phyloP scores from a whole-genome alignment of 768 basidiomycete species.

The Boletus bicolor region DNA sequence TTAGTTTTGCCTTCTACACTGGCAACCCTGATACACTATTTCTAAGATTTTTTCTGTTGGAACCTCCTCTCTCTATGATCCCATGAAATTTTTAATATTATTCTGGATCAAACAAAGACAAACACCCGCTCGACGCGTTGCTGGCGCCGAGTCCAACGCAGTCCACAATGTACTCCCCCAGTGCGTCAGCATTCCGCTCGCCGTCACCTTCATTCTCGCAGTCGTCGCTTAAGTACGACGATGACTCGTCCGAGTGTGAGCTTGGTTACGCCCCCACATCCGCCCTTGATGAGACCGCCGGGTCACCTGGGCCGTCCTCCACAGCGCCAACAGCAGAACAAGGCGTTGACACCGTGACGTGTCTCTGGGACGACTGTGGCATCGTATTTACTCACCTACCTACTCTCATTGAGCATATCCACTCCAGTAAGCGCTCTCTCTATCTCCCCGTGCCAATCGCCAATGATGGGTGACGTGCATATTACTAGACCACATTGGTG shows the following conservation, averaged over 20 bases:
- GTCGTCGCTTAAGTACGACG: conserved; percentile 27
- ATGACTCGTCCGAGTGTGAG: conserved; percentile 28
- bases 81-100: no score
- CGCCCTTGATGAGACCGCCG: conserved; percentile 15
- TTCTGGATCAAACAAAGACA: conserved; percentile 17
- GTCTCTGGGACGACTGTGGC: conserved; percentile 84
- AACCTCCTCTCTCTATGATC: no score
- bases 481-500: conserved; percentile 69
- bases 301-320: conserved; percentile 23
- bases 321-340: conserved; percentile 18
- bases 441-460: no score
- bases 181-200: conserved; percentile 37
- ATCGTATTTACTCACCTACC: conserved; percentile 68
- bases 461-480: not conserved
- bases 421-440: conserved; percentile 54
- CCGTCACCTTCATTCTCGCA: conserved; percentile 40
- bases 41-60: no score
- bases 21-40: no score
- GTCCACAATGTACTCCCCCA: conserved; percentile 34
- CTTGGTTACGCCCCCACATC: conserved; percentile 8
- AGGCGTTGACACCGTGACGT: conserved; percentile 60
- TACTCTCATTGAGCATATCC: conserved; percentile 79
- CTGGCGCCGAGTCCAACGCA: not conserved
- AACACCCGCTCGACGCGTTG: conserved; percentile 16
- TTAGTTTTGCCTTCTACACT: no score